These are phyloP conservation scores for Xanthoconium stramineum DNA, from an alignment of 768 basidiomycete species.

Conservation along the genomic window DNA sequence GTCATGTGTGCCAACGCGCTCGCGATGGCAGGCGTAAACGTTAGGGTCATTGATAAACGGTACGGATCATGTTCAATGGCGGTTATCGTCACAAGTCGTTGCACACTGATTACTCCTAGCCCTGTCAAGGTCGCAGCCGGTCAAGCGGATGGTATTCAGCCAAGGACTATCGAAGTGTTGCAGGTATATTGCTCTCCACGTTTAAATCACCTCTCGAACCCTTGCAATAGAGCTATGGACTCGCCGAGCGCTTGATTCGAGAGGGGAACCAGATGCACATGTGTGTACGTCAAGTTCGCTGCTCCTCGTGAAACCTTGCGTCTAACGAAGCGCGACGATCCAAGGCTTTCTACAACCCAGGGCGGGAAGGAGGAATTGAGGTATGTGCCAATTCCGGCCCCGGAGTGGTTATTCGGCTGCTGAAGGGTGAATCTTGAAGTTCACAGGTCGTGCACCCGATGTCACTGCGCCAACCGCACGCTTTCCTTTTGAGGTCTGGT, in stretches of 20 bases:
- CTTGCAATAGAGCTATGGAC: constrained; percentile 54
- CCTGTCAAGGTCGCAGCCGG: constrained; percentile 42
- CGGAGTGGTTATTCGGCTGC: too few relatives aligned
- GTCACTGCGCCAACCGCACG: constrained; percentile 60
- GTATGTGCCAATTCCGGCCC: too few relatives aligned
- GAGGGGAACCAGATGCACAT: constrained; percentile 69
- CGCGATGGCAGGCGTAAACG: constrained; percentile 35
- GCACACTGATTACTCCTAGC: constrained; percentile 18
- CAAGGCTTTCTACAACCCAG: constrained; percentile 11
- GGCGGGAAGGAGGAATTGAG: too few relatives aligned
- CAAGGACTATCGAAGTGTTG: constrained; percentile 52
- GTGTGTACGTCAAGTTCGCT: constrained; percentile 53
- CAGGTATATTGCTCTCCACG: constrained; percentile 31
- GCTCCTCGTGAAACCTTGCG: not conserved
- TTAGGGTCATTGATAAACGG: constrained; percentile 48
- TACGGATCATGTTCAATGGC: constrained; percentile 15
- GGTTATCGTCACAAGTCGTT: not conserved
- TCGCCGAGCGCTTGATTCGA: constrained; percentile 36
- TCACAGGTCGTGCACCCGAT: constrained; percentile 51
- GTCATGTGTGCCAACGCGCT: too few relatives aligned
- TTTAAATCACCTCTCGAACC: not conserved
- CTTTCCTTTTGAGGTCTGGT: constrained; percentile 64
- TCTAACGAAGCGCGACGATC: constrained; percentile 24
- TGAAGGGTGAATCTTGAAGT: too few relatives aligned
- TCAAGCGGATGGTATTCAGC: constrained; percentile 20